Conservation (phyloP, 495 filamentous ascomycete species). For the Neurospora cerealis region DNA sequence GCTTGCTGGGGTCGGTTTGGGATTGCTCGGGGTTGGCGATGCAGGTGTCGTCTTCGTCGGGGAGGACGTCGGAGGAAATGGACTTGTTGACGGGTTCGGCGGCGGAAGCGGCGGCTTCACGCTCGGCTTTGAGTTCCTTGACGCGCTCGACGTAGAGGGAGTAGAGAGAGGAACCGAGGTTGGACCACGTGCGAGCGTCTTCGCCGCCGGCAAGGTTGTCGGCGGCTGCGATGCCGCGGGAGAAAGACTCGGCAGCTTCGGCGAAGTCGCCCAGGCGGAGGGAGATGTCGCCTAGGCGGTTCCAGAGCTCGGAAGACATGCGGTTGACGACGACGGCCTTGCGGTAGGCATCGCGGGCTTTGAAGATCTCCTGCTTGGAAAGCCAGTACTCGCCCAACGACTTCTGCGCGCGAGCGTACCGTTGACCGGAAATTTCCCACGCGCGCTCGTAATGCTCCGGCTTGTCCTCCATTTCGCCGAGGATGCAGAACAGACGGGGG, state of each 20-base stretch:
- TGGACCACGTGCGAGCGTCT: conserved; percentile 90
- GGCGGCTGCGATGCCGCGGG: conserved; percentile 49
- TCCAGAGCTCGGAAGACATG: conserved; percentile 76
- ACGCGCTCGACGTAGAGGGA: conserved; percentile 31
- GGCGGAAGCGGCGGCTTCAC: conserved; percentile 16
- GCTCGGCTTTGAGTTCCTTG: conserved; percentile 25
- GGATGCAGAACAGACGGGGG: conserved; percentile 81
- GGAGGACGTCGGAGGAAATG: neutral
- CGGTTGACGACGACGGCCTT: conserved; percentile 69
- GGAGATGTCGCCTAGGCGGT: conserved; percentile 76
- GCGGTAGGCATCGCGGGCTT: conserved; percentile 67
- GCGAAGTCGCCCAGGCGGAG: conserved; percentile 66
- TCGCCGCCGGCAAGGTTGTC: conserved; percentile 61
- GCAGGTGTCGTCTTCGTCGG: conserved; percentile 14
- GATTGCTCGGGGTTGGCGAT: neutral
- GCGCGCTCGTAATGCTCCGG: conserved; percentile 68
- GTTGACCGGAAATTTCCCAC: conserved; percentile 72
- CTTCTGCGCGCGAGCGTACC: conserved; percentile 81
- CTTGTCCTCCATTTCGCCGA: conserved; percentile 79
- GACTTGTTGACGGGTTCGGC: conserved; percentile 8
- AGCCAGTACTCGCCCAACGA: conserved; percentile 74
- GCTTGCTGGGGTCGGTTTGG: neutral
- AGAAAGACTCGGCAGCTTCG: conserved; percentile 79
- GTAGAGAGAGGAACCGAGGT: conserved; percentile 72
- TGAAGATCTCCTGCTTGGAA: conserved; percentile 48